Conservation (phyloP, 305 asterid genomes). For the Plantago rigida region DNA sequence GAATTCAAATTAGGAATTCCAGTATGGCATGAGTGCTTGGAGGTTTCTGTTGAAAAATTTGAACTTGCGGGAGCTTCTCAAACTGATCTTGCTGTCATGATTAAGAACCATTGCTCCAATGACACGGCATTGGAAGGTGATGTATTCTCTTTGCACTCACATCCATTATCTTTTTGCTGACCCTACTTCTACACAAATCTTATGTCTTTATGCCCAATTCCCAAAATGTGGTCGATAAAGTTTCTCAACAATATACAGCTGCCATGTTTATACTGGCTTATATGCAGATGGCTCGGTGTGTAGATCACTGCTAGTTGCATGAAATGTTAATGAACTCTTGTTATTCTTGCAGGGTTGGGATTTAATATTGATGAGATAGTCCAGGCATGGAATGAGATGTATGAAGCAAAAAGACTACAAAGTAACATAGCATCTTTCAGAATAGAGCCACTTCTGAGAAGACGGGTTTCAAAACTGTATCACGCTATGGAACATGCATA, state of each 20-base stretch:
- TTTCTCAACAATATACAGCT: too few relatives aligned
- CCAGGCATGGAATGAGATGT: constrained; percentile 91
- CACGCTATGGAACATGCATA: constrained; percentile 56
- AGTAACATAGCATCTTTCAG: constrained; percentile 52
- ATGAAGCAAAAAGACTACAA: constrained; percentile 75
- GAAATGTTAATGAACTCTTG: constrained; percentile 25
- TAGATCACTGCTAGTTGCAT: not conserved
- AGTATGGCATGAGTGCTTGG: constrained; percentile 81
- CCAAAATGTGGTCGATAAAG: not conserved
- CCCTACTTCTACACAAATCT: too few relatives aligned
- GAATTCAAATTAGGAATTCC: constrained; percentile 78
- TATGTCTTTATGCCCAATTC: too few relatives aligned
- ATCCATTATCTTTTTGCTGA: too few relatives aligned
- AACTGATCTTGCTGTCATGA: constrained; percentile 81
- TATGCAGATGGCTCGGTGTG: not conserved
- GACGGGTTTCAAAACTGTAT: constrained; percentile 64
- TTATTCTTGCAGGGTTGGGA: constrained; percentile 54
- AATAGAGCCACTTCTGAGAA: constrained; percentile 65
- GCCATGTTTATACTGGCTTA: not conserved
- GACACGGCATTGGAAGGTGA: constrained; percentile 59
- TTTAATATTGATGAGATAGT: constrained; percentile 81
- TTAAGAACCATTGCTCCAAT: constrained; percentile 75
- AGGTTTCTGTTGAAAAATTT: constrained; percentile 70
- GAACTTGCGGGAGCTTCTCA: constrained; percentile 82
- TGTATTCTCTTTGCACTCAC: not conserved